phyloP scores from a whole-genome alignment of 495 filamentous ascomycete species.

The Thermochaetoides thermophila region DNA sequence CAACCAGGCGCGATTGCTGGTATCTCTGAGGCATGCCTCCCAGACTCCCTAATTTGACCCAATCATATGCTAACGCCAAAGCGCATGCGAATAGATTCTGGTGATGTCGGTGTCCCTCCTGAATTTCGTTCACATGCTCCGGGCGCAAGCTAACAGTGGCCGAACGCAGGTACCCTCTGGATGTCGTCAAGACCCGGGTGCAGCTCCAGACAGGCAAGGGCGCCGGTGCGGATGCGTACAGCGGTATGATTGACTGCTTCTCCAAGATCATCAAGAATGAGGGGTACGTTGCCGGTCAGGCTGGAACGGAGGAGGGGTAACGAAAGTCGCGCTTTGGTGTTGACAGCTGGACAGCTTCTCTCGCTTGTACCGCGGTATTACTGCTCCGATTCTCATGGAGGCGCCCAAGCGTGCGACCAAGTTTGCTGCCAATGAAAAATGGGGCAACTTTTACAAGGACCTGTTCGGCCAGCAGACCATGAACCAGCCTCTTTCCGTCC shows the following conservation, averaged over 20 bases:
- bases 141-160: slow-evolving; percentile 8
- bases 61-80: slow-evolving; percentile 18
- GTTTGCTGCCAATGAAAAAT: slow-evolving; percentile 96
- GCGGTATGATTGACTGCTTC: slow-evolving; percentile 95
- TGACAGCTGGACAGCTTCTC: slow-evolving; percentile 45
- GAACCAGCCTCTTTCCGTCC: slow-evolving; percentile 73
- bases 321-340: too few relatives aligned
- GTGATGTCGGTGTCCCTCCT: slow-evolving; percentile 48
- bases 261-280: slow-evolving; percentile 88
- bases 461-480: slow-evolving; percentile 72
- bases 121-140: slow-evolving; percentile 9
- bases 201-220: slow-evolving; percentile 69
- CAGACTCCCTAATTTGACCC: slow-evolving; percentile 2
- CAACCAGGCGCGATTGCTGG: slow-evolving; percentile 16
- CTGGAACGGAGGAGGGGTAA: neutral
- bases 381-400: slow-evolving; percentile 94
- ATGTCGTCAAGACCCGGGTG: slow-evolving; percentile 91
- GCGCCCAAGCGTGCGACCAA: slow-evolving; percentile 97
- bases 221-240: slow-evolving; percentile 67
- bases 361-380: slow-evolving; percentile 88
- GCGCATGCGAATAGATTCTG: slow-evolving; percentile 53
- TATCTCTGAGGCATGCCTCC: slow-evolving; percentile 14
- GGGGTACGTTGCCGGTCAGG: slow-evolving; percentile 50
- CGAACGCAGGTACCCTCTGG: slow-evolving; percentile 74
- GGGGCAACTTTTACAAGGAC: slow-evolving; percentile 81